Evolutionary conservation across 768 basidiomycete species (phyloP).

Genomic region (Tricholomella constricta): DNA sequence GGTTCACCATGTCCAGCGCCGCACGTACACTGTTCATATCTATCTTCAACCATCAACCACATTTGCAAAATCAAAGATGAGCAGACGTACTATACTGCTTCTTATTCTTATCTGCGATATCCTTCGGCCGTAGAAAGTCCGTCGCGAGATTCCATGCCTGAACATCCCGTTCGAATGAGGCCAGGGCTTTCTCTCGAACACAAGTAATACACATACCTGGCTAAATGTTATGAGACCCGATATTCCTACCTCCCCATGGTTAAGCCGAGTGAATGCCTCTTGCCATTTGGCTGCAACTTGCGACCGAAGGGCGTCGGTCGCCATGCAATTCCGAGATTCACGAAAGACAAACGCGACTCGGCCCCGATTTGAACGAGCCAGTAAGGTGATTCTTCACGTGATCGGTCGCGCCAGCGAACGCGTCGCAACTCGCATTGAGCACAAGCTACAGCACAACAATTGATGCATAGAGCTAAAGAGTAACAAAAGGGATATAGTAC

Average conservation of each 20-base stretch:
- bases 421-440: neutral
- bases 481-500: neutral
- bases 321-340: constrained; percentile 36
- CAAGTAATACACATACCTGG: constrained; percentile 43
- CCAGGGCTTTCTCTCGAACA: neutral
- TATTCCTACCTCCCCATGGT: constrained; percentile 59
- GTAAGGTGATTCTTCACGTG: neutral
- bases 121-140: constrained; percentile 55
- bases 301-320: constrained; percentile 60
- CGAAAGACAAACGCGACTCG: too few relatives aligned
- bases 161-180: neutral
- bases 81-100: constrained; percentile 24
- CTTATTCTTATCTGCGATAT: constrained; percentile 42
- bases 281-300: constrained; percentile 75
- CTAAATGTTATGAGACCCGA: constrained; percentile 66
- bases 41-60: constrained; percentile 13
- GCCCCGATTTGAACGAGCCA: neutral
- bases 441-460: neutral
- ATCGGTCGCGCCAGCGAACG: neutral
- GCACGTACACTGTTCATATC: constrained; percentile 52
- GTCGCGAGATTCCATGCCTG: constrained; percentile 65
- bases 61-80: neutral
- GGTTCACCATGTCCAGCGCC: constrained; percentile 61
- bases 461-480: neutral
- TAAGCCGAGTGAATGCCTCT: constrained; percentile 66